Base-by-base conservation (phyloP, 1,284 basidiomycete species). In the Cryptococcus deneoformans region DNA sequence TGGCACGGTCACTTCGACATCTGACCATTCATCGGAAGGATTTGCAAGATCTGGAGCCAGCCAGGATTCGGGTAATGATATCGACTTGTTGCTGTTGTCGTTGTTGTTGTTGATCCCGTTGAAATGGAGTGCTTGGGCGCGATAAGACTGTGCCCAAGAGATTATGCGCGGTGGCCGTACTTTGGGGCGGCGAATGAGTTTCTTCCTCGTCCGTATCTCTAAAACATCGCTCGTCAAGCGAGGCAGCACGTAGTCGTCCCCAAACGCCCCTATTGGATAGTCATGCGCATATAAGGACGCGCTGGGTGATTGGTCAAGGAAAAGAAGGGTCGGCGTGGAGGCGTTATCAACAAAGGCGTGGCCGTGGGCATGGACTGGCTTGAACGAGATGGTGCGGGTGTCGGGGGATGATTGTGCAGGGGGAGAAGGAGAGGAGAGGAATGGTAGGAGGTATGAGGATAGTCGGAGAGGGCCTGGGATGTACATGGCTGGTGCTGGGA, bases 1-100 rank as follows among this genome's bases (percentile, higher is more conserved):
- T 2, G 83, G 83, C 8, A 71, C 79, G 14, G 73, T 69, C 7
- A 82, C 76, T 54, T 81, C 79, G 10, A 80, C 77, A 53, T 81
- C 80, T 14, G 80, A 79, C 82, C 82, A 82, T 29, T 72, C 72
- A 0, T 65, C 70, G 10, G 61, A 56, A 20, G 55, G 39, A 44
- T 63, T 61, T 16, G 53, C 56, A 52, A 64, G 68, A 48, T 69
- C 64, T 8, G 70, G 70, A 29, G 70, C 70, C 6, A 58, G 35
- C 70, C 70, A 72, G 9, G 54, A 45, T 0, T 53, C 53, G 6
- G 53, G 12, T 46, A 60, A 56, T 40, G n/a, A 29, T 12, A 14
- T 37, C 48, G 51, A 50, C 16, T 51, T 36, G 45, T 20, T 20
- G 20, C 20, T 20, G 20, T 20, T 20, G 20, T 20, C 20, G 20